Base-by-base conservation (phyloP, 768 basidiomycete species). In the Boletus rubescentipes region DNA sequence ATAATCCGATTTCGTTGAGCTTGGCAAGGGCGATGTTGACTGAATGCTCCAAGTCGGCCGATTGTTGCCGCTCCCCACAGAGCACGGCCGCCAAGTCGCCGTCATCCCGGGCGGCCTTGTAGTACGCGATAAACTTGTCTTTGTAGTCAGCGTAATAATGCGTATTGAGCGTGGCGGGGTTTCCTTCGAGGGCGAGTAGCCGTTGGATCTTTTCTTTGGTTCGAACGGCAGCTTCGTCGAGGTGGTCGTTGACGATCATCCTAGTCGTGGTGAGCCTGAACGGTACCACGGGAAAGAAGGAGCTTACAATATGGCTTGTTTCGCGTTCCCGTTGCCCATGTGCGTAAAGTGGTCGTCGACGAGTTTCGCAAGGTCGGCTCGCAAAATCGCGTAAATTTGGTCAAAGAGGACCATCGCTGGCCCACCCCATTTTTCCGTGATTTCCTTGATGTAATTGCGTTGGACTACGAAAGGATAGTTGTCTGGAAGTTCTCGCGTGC, bases 401-500 rank as follows among this genome's bases (percentile, higher is more conserved):
- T 74, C 69, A 49, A 81, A 83, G 9, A 89, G 74, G 0, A 49
- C 26, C 16, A 74, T 61, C 0, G 82, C 71, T 0, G 86, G 88
- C 0, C 36, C 39, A 0, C 51, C 43, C 88, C 87, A 89, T 44
- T 78, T 61, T 15, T 60, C 34, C 4, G 79, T 74, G 31, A 83
- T 64, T 0, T 66, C 52, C 3, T 61, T 49, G 47, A 90, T 85
- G 54, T 79, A 85, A 0, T 66, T 61, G 10, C 74, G 66, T 43
- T 83, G 80, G 0, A 89, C 83, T 0, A 83, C 71, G 54, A 84
- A 89, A 0, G 87, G 87, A 54, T 82, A 86, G 55, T 79, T 77
- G 12, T 80, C 84, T 0, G 87, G 87, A 0, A 90, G 76, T 60
- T 90, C 87, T 2, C 89, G 80, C 1, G 87, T 85, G 5, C 84